Conservation (phyloP, 164 flowering plant genomes). For the Malania oleifera region DNA sequence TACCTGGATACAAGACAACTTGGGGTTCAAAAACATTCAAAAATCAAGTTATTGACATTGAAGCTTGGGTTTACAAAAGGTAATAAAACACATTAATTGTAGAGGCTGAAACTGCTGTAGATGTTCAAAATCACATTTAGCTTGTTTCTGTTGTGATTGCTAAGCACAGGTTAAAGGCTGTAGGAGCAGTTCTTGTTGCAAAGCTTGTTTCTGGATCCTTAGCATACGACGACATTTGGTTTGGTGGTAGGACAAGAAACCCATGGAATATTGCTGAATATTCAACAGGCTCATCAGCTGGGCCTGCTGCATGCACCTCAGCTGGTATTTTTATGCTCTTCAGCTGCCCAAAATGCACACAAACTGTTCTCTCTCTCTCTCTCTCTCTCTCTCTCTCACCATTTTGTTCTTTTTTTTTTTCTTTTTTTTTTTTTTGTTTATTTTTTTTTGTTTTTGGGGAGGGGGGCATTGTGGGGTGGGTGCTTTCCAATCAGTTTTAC, state of each 20-base stretch:
- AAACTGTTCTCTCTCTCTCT: no score
- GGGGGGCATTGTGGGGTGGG: no score
- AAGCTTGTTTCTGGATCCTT: conserved; percentile 89
- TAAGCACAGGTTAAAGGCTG: conserved; percentile 56
- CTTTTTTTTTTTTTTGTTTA: no score
- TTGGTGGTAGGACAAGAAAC: conserved; percentile 93
- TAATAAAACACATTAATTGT: conserved; percentile 13
- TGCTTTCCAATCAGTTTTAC: no score
- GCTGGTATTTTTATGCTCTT: conserved; percentile 54
- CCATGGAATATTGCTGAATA: conserved; percentile 96
- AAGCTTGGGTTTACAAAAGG: conserved; percentile 97
- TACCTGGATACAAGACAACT: conserved; percentile 74
- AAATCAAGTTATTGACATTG: conserved; percentile 74
- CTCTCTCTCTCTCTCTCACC: no score
- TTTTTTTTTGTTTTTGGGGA: no score
- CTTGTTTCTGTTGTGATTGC: not conserved
- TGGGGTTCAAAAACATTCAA: conserved; percentile 81
- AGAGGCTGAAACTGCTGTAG: not conserved
- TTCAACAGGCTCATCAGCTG: conserved; percentile 93
- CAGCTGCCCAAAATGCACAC: no score
- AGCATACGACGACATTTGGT: conserved; percentile 96
- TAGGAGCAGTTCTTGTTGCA: conserved; percentile 86
- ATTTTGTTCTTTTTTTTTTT: no score
- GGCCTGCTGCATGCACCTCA: conserved; percentile 87
- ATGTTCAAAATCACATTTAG: not conserved